Evolutionary conservation across 495 filamentous ascomycete species (phyloP), one percentile per base, ranked within the genome.

Genomic region (Viridothelium virens): DNA sequence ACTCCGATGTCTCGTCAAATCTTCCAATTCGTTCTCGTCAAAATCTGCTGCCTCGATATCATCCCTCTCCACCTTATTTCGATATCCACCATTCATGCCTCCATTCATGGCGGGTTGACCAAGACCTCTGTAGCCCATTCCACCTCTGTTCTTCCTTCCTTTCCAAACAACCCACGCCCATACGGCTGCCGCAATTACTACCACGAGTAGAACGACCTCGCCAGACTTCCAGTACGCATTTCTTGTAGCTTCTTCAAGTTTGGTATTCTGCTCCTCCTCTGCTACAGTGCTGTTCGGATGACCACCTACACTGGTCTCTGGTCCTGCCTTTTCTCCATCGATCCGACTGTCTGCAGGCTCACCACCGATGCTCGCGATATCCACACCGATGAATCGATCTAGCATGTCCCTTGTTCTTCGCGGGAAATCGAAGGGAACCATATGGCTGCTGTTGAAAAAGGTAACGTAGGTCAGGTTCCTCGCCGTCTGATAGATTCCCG

Each of bases 381-480:
- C 91, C 33, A 98, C 92, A 39, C 86, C 86, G 81, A 96, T 91
- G 76, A 97, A 97, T 18, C 94, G 88, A 75, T 97, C 94, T 10
- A 97, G 86, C 95, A 98, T 98, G 74, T 97, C 94, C 59, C 94
- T 86, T 9, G 87, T 89, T 61, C 92, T 86, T 34, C 91, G 86
- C 12, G 95, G 86, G 69, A 87, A 89, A 74, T 98, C 93, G 74
- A 91, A 97, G 5, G 94, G 94, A 2, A 97, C 94, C 94, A 98
- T 98, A 75, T 98, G 94, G 63, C 87, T 91, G 38, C 90, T 85
- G 77, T 97, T 96, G 81, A 96, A 93, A 77, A 97, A 96, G 38
- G 94, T 81, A 12, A 97, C 86, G 75, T 98, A 98, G 5, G 94
- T 98, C 61, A 98, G 78, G 73, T 97, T 97, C 62, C 95, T 86